These are phyloP conservation scores for Talaromyces wortmannii DNA, from an alignment of 495 filamentous ascomycete genomes.

Conservation along the genomic window DNA sequence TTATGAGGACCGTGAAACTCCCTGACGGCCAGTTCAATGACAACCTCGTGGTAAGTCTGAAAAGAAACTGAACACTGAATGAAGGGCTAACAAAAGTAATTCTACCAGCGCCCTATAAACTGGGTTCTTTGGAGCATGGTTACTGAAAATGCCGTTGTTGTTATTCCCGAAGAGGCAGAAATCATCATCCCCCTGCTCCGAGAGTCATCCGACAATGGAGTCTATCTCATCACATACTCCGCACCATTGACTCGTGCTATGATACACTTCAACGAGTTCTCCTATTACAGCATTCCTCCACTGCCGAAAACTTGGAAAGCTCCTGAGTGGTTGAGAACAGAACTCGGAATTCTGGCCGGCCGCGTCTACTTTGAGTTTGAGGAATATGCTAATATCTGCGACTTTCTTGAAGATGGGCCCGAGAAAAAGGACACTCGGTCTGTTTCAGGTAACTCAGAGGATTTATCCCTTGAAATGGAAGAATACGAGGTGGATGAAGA, in stretches of 20 bases:
- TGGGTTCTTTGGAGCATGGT: constrained; percentile 36
- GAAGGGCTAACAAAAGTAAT: neutral
- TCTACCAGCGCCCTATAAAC: constrained; percentile 31
- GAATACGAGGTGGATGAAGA: neutral
- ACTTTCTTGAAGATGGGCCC: neutral
- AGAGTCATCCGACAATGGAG: neutral
- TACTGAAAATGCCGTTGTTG: constrained; percentile 32
- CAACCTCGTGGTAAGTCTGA: constrained; percentile 24
- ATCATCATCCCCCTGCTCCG: constrained; percentile 30
- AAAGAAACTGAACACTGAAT: neutral
- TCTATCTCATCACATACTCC: constrained; percentile 42
- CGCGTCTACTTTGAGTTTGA: constrained; percentile 45
- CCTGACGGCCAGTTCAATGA: constrained; percentile 16
- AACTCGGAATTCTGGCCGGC: constrained; percentile 49
- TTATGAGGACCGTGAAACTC: constrained; percentile 24
- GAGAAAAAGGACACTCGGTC: neutral
- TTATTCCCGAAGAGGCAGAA: constrained; percentile 52
- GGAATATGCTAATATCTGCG: constrained; percentile 22
- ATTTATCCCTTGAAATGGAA: neutral
- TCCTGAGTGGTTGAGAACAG: constrained; percentile 39
- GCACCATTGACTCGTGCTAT: constrained; percentile 46
- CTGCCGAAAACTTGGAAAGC: constrained; percentile 23
- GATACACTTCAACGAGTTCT: constrained; percentile 43
- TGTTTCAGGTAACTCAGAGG: neutral
- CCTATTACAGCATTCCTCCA: constrained; percentile 37